Conservation (phyloP, 2,329 filamentous ascomycete genomes). For the Hawksworthiomyces lignivorus region DNA sequence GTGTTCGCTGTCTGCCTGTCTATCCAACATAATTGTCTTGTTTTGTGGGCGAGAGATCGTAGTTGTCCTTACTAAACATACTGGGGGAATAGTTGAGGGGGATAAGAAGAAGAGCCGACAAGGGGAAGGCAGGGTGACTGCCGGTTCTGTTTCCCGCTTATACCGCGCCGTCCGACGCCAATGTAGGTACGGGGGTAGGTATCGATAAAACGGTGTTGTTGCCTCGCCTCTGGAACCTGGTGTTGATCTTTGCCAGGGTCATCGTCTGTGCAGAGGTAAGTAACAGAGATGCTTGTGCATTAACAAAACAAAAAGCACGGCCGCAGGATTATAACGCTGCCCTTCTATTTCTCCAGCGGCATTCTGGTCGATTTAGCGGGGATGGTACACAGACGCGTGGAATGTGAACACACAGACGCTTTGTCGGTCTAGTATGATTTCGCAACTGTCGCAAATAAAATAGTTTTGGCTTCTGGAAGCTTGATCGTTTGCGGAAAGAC, state of each 20-base stretch:
- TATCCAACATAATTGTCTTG: background rate
- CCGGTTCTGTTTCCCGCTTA: constrained; percentile 1
- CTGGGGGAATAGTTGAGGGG: no score
- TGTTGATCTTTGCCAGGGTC: constrained; percentile 2
- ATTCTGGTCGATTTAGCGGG: constrained; percentile 3
- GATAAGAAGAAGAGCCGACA: no score
- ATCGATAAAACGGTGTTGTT: constrained; percentile 5
- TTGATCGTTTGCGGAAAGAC: no score
- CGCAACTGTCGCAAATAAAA: constrained; percentile 11
- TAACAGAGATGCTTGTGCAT: no score
- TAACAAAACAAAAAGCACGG: no score
- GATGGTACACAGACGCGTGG: constrained; percentile 8
- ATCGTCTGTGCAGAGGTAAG: background rate
- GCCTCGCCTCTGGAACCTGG: constrained; percentile 5
- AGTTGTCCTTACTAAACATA: no score
- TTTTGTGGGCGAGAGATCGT: no score
- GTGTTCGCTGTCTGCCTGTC: constrained; percentile 9
- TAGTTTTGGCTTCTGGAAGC: constrained; percentile 3
- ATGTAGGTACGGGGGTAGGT: background rate
- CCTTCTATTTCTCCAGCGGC: no score
- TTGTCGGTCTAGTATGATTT: constrained; percentile 3
- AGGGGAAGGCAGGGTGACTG: background rate
- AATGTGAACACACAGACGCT: constrained; percentile 11
- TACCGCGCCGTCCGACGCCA: constrained; percentile 2
- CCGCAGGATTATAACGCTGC: no score